Evolutionary conservation across 352 stramenopile genomes (phyloP), one percentile per base, ranked within the genome.

Genomic region (Pythium brachiatum): DNA sequence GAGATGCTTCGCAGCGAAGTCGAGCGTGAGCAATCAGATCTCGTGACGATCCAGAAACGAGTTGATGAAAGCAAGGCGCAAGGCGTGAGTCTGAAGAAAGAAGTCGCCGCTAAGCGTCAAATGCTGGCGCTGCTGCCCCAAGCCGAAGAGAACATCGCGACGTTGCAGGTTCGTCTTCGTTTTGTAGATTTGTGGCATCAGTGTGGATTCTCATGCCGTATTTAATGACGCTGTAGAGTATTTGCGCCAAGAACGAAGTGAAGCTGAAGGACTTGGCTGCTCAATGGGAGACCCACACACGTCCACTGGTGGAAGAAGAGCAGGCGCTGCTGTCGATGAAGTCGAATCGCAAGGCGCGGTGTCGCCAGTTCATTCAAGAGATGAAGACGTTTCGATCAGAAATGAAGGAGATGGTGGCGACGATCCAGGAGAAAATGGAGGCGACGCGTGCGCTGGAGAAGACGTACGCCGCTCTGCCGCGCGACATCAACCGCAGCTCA

Each of bases 391-490:
- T 90, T 48, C 76, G 76, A 26, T 29, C 60, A 0, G 81, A 92
- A 36, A 90, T 94, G 75, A 81, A 80, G 29, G 66, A 75, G n/a
- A 81, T 94, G 62, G 73, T 69, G 3, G 57, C 64, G 0, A 60
- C 73, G 38, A 88, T 96, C 43, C 74, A 94, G 44, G 71, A 79
- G 9, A 95, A 94, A 66, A 81, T 88, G 70, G 77, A 92, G 16
- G 59, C 66, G 46, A 23, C 88, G 20, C 62, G 62, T 11, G 47
- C 63, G 8, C 73, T 97, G 9, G 83, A 95, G 44, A 81, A 76
- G 15, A 68, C 75, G 31, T 82, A 83, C 51, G 72, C 77, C 21
- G 75, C 60, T 50, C 73, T 87, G 8, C 74, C 74, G 4, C 79
- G 71, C 32, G 68, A 83, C 36, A 55, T 79, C 69, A 83, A 89